These are phyloP conservation scores for Botrytis tulipae DNA, from an alignment of 2,329 filamentous ascomycete species.

Conservation along the genomic window DNA sequence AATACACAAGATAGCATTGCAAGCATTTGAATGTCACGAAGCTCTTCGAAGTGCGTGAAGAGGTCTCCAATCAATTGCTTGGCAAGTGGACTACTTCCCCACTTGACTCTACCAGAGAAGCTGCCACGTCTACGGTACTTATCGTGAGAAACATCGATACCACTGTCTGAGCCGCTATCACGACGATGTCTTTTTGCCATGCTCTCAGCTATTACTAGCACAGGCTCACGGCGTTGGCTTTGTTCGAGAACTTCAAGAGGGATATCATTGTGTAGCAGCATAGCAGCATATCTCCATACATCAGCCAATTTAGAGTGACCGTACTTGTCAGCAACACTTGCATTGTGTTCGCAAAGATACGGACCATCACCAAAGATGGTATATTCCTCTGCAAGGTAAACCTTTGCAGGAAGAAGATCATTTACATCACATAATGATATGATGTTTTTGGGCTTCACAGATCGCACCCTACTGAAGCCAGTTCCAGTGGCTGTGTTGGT, in stretches of 20 bases:
- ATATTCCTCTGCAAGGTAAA: constrained; percentile 74
- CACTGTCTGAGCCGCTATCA: constrained; percentile 48
- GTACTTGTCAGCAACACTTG: constrained; percentile 68
- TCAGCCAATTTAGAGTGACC: constrained; percentile 71
- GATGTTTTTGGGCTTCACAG: constrained; percentile 58
- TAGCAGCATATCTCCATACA: constrained; percentile 77
- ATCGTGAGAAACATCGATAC: constrained; percentile 48
- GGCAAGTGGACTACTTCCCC: constrained; percentile 65
- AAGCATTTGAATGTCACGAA: constrained; percentile 66
- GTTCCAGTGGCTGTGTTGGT: constrained; percentile 52
- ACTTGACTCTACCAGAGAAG: constrained; percentile 62
- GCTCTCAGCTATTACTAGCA: constrained; percentile 65
- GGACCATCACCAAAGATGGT: constrained; percentile 78
- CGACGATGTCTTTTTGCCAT: constrained; percentile 45
- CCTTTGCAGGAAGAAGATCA: constrained; percentile 73
- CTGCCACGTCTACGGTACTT: constrained; percentile 25
- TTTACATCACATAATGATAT: constrained; percentile 72
- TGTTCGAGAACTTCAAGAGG: constrained; percentile 64
- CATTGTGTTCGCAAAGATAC: constrained; percentile 83
- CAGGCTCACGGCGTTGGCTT: constrained; percentile 51
- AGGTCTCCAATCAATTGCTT: constrained; percentile 59
- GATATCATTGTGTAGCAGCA: constrained; percentile 75
- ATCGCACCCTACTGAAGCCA: constrained; percentile 34
- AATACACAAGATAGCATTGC: constrained; percentile 71
- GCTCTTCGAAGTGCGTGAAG: constrained; percentile 62